These are phyloP conservation scores for Boeremia exigua DNA, from an alignment of 2,329 filamentous ascomycete species.

Conservation along the genomic window DNA sequence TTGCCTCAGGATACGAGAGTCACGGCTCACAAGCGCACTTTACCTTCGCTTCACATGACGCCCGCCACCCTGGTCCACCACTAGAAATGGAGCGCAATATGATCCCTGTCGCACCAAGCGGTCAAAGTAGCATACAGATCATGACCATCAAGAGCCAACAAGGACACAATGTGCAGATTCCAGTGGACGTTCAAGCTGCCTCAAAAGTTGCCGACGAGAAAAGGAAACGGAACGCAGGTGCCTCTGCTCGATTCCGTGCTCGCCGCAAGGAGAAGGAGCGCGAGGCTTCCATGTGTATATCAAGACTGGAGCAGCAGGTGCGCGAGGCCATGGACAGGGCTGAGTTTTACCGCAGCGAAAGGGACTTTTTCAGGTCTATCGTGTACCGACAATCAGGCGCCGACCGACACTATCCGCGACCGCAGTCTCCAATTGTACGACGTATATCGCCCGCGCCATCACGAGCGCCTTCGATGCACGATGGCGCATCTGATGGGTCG, in stretches of 20 bases:
- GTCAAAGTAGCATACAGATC: slow-evolving; percentile 58
- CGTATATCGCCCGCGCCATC: slow-evolving; percentile 40
- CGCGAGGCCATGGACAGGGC: slow-evolving; percentile 71
- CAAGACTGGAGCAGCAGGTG: slow-evolving; percentile 71
- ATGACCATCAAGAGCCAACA: slow-evolving; percentile 61
- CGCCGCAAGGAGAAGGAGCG: slow-evolving; percentile 83
- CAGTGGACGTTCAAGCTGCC: slow-evolving; percentile 80
- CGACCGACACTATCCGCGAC: slow-evolving; percentile 54
- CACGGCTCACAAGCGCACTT: slow-evolving; percentile 34
- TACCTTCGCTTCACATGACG: slow-evolving; percentile 10
- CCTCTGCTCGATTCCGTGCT: slow-evolving; percentile 80
- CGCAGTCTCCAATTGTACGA: slow-evolving; percentile 51
- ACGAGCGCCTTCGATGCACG: slow-evolving; percentile 34
- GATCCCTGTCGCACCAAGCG: slow-evolving; percentile 55
- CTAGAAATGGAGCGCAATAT: slow-evolving; percentile 44
- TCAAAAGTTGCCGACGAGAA: slow-evolving; percentile 87
- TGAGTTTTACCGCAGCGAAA: slow-evolving; percentile 75
- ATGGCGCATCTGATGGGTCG: slow-evolving; percentile 38
- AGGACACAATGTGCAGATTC: slow-evolving; percentile 63
- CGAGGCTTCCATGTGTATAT: slow-evolving; percentile 72
- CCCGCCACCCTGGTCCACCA: not conserved
- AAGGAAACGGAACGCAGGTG: slow-evolving; percentile 81
- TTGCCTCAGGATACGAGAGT: slow-evolving; percentile 47
- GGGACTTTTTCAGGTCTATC: slow-evolving; percentile 67
- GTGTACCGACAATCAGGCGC: slow-evolving; percentile 64